Conservation (phyloP, 768 basidiomycete genomes). For the Auriscalpium orientale region DNA sequence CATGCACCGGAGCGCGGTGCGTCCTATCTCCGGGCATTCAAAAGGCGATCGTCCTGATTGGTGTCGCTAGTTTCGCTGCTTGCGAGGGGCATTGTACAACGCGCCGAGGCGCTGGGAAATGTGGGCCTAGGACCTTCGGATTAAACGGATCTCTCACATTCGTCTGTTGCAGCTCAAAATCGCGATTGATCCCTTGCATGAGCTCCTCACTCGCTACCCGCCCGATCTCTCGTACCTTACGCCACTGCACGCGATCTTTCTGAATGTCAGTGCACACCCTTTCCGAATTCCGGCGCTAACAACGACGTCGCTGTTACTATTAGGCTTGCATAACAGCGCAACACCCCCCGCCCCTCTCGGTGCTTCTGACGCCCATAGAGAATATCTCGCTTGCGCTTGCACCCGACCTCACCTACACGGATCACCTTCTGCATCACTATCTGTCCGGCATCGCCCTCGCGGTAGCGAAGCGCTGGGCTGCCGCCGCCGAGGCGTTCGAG, state of each 20-base stretch:
- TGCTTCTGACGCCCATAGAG: constrained; percentile 59
- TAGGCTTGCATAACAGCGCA: constrained; percentile 52
- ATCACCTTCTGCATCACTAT: constrained; percentile 83
- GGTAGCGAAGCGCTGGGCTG: constrained; percentile 55
- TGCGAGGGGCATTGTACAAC: constrained; percentile 52
- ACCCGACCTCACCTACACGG: constrained; percentile 60
- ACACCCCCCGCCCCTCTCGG: constrained; percentile 44
- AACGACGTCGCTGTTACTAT: neutral
- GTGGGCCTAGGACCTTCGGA: constrained; percentile 30
- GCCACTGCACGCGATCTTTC: constrained; percentile 59
- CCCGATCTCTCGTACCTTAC: constrained; percentile 54
- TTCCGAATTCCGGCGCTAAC: neutral
- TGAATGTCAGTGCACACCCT: constrained; percentile 38
- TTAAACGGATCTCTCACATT: neutral
- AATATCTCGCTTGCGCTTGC: constrained; percentile 51
- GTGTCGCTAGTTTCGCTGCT: constrained; percentile 48
- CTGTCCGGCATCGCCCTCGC: constrained; percentile 62
- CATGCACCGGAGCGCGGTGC: constrained; percentile 63
- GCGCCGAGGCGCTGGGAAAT: constrained; percentile 40
- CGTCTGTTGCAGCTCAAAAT: constrained; percentile 31
- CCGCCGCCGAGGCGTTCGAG: constrained; percentile 76
- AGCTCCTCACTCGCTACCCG: constrained; percentile 57
- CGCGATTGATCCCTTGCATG: constrained; percentile 51
- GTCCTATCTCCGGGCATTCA: neutral
- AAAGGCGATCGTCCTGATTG: constrained; percentile 2